Evolutionary conservation across 164 flowering plant species (phyloP).

Genomic region (Dillenia turbinata): DNA sequence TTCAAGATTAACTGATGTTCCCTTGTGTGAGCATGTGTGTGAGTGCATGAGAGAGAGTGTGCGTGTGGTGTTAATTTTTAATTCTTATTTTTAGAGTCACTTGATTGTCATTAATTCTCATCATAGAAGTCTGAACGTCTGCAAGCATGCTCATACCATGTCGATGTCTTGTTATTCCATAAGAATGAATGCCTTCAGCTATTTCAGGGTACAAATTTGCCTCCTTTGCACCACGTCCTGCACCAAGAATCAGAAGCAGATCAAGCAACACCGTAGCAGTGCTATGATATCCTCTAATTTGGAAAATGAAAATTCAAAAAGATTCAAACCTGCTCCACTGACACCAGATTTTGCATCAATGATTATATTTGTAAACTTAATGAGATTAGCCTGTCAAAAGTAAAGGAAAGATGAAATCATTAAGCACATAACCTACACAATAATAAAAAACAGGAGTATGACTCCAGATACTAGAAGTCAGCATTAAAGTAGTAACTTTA

Average conservation of each 20-base stretch:
- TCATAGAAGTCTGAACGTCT: no score
- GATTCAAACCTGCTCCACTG: conserved; percentile 93
- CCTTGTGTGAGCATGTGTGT: no score
- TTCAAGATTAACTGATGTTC: neutral
- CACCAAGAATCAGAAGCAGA: conserved; percentile 11
- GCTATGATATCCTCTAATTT: neutral
- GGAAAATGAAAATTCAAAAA: neutral
- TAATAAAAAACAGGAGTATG: neutral
- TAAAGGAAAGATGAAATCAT: conserved; percentile 3
- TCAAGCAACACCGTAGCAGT: conserved; percentile 8
- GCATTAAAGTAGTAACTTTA: neutral
- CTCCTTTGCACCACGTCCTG: conserved; percentile 97
- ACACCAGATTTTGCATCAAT: conserved; percentile 97
- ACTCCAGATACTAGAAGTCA: neutral
- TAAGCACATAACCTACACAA: conserved; percentile 1
- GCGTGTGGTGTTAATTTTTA: no score
- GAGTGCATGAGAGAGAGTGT: no score
- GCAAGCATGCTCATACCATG: conserved; percentile 53
- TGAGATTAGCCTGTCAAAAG: conserved; percentile 68
- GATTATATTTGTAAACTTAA: conserved; percentile 56
- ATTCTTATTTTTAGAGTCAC: no score
- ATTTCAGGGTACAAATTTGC: conserved; percentile 87
- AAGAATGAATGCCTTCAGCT: conserved; percentile 88
- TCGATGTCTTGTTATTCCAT: conserved; percentile 90
- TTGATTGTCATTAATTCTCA: no score